phyloP scores from a whole-genome alignment of 441 rosid genomes.

The Erodium moschatum region DNA sequence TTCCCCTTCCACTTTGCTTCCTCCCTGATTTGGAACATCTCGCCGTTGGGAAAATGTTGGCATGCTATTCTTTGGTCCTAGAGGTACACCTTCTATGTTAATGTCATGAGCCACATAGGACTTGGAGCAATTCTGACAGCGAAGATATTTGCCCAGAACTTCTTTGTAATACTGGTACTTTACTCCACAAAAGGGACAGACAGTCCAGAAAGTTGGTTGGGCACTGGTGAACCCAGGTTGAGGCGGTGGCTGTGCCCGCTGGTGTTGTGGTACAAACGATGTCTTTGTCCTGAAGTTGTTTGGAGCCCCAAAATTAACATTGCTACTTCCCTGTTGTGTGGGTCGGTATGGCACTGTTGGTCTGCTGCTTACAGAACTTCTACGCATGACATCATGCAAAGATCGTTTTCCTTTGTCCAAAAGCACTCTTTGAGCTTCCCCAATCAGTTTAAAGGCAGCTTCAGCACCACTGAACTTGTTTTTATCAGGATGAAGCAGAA shows the following conservation, averaged over 20 bases:
- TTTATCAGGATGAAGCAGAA: constrained; percentile 86
- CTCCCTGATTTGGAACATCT: constrained; percentile 31
- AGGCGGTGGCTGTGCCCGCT: constrained; percentile 25
- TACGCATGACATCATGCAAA: constrained; percentile 47
- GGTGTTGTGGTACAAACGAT: constrained; percentile 31
- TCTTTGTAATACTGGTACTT: constrained; percentile 42
- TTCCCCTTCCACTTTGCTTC: constrained; percentile 34
- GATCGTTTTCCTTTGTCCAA: constrained; percentile 54
- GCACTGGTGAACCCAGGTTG: constrained; percentile 33
- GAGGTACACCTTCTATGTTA: constrained; percentile 28
- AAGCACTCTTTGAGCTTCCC: constrained; percentile 78
- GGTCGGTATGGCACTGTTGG: constrained; percentile 35
- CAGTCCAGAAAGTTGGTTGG: constrained; percentile 49
- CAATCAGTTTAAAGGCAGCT: constrained; percentile 77
- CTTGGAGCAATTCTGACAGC: constrained; percentile 48
- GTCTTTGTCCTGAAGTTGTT: constrained; percentile 19
- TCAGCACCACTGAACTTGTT: constrained; percentile 87
- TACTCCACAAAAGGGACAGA: constrained; percentile 50
- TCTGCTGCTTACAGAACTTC: constrained; percentile 25
- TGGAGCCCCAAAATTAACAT: constrained; percentile 23
- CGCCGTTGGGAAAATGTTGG: constrained; percentile 35
- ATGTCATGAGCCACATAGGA: constrained; percentile 42
- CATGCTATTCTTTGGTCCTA: constrained; percentile 26
- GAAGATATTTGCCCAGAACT: constrained; percentile 28
- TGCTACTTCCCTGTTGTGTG: constrained; percentile 26